These are phyloP conservation scores for Sporothrix euskadiensis DNA, from an alignment of 2,329 filamentous ascomycete species.

Conservation along the genomic window DNA sequence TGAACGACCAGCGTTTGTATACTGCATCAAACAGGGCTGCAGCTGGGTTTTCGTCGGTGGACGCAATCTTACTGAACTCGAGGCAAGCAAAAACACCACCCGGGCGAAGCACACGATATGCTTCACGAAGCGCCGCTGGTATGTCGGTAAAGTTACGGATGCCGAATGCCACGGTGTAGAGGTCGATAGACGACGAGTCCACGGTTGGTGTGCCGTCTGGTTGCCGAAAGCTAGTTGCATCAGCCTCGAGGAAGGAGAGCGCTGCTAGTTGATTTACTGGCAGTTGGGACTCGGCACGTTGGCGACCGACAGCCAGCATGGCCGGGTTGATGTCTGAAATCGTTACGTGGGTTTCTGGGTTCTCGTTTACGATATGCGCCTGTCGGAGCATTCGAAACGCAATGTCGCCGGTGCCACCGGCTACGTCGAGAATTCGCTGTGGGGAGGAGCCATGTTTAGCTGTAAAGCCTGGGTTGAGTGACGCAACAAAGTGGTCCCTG, in stretches of 20 bases:
- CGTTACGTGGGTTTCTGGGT: slow-evolving; percentile 78
- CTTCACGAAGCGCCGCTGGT: slow-evolving; percentile 76
- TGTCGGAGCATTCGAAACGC: slow-evolving; percentile 95
- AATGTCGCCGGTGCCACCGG: slow-evolving; percentile 95
- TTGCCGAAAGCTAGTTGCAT: slow-evolving; percentile 70
- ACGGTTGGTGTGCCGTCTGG: slow-evolving; percentile 51
- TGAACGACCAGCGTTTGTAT: slow-evolving; percentile 96
- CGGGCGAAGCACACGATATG: slow-evolving; percentile 84
- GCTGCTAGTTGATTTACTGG: slow-evolving; percentile 56
- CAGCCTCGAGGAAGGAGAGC: slow-evolving; percentile 82
- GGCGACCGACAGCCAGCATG: slow-evolving; percentile 87
- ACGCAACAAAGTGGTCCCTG: slow-evolving; percentile 87
- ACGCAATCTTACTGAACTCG: slow-evolving; percentile 83
- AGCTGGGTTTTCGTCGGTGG: slow-evolving; percentile 45
- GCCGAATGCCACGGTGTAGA: slow-evolving; percentile 97
- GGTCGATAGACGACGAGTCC: slow-evolving; percentile 71
- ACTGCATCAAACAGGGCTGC: slow-evolving; percentile 76
- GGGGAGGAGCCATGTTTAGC: slow-evolving; percentile 49
- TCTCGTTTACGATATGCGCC: slow-evolving; percentile 75
- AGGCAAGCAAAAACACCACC: slow-evolving; percentile 95
- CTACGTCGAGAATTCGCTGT: slow-evolving; percentile 87
- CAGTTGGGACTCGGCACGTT: slow-evolving; percentile 65
- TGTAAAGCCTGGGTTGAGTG: slow-evolving; percentile 75
- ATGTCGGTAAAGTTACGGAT: slow-evolving; percentile 98
- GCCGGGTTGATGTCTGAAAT: slow-evolving; percentile 95